Conservation (phyloP, 2,329 filamentous ascomycete species). For the Aspergillus awamori region DNA sequence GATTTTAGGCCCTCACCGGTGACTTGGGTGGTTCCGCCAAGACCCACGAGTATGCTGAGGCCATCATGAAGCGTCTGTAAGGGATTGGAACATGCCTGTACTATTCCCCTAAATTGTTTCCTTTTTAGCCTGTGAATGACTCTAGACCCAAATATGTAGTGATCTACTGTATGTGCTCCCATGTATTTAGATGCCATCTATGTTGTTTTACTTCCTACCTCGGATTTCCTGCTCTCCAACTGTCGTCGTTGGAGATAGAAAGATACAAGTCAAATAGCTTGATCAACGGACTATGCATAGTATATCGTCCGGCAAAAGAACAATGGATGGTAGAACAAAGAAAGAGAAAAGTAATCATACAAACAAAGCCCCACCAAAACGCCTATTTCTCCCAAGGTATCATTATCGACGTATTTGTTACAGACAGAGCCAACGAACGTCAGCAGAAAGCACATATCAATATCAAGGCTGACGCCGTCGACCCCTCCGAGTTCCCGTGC, state of each 20-base stretch:
- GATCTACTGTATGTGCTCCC: constrained; percentile 39
- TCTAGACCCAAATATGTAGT: constrained; percentile 41
- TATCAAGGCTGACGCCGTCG: constrained; percentile 34
- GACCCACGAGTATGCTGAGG: constrained; percentile 89
- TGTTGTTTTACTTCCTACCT: constrained; percentile 2
- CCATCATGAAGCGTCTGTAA: constrained; percentile 75
- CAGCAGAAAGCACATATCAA: constrained; percentile 5
- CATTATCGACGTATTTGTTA: constrained; percentile 16
- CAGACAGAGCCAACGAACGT: constrained; percentile 7
- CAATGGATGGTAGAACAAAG: neutral
- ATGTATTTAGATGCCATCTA: constrained; percentile 34
- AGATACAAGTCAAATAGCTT: neutral
- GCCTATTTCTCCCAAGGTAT: constrained; percentile 32
- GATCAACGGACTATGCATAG: neutral
- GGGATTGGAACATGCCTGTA: constrained; percentile 35
- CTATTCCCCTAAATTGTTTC: constrained; percentile 39
- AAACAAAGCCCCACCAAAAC: constrained; percentile 10
- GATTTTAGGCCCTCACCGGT: constrained; percentile 72
- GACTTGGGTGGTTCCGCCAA: constrained; percentile 96
- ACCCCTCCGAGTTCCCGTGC: constrained; percentile 39
- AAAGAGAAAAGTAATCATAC: neutral
- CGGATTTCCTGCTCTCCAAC: neutral
- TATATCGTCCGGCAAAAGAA: neutral
- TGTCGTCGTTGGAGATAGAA: neutral
- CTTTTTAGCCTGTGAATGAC: constrained; percentile 40